These are phyloP conservation scores for Aspergillus quadrilineatus DNA, from an alignment of 2,329 filamentous ascomycete species.

Conservation along the genomic window DNA sequence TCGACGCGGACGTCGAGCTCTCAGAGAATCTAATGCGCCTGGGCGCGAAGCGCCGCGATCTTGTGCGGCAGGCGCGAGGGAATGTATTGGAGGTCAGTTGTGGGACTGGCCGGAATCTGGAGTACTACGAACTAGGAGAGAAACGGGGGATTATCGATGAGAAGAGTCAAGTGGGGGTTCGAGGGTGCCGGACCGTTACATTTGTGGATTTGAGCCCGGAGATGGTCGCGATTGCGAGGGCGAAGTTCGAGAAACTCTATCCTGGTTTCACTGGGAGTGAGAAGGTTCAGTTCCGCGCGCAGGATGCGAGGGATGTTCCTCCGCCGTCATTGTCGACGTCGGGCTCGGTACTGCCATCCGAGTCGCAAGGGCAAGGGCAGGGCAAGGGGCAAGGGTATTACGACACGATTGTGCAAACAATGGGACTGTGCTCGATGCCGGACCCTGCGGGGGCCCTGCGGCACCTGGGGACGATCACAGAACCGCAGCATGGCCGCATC, in stretches of 20 bases:
- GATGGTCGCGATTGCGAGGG: conserved; percentile 48
- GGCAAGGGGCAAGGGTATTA: conserved; percentile 28
- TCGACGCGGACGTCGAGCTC: conserved; percentile 48
- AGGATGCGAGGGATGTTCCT: conserved; percentile 34
- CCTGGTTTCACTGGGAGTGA: conserved; percentile 34
- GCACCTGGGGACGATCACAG: conserved; percentile 41
- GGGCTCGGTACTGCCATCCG: conserved; percentile 13
- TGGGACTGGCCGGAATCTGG: conserved; percentile 51
- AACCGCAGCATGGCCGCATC: conserved; percentile 43
- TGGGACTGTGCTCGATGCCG: conserved; percentile 51
- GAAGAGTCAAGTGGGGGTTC: conserved; percentile 29
- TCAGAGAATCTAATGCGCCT: conserved; percentile 46
- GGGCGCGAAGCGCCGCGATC: conserved; percentile 40
- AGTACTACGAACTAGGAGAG: conserved; percentile 46
- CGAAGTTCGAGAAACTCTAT: conserved; percentile 43
- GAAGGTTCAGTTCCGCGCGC: conserved; percentile 34
- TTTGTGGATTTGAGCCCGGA: conserved; percentile 50
- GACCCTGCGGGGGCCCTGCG: conserved; percentile 44
- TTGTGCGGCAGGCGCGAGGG: conserved; percentile 45
- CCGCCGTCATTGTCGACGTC: conserved; percentile 17
- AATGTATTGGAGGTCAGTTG: conserved; percentile 52
- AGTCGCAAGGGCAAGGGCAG: conserved; percentile 13
- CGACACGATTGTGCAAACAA: conserved; percentile 52
- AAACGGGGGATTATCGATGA: conserved; percentile 31
- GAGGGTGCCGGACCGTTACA: conserved; percentile 43